Conservation (phyloP, 192 early-diverging fungal species). For the Rhizoclosmatium sp. region DNA sequence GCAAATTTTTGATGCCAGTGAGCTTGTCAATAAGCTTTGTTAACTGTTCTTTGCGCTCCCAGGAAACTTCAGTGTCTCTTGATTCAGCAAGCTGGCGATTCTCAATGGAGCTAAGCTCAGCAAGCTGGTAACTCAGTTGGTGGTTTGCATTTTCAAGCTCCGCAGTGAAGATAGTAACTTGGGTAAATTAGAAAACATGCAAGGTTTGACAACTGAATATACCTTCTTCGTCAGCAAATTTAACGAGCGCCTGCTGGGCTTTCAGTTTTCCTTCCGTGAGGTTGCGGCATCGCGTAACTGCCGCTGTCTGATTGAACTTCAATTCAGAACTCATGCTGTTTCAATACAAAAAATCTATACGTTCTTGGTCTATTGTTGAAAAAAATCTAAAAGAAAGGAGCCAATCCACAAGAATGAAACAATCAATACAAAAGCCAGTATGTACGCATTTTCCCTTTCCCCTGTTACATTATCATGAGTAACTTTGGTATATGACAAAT, state of each 20-base stretch:
- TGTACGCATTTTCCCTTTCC: constrained; percentile 51
- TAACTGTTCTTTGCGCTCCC: constrained; percentile 26
- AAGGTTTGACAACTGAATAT: background rate
- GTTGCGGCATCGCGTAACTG: constrained; percentile 36
- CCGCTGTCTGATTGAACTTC: constrained; percentile 25
- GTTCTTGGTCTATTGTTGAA: constrained; percentile 1
- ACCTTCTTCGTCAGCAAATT: constrained; percentile 44
- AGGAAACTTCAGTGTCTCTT: constrained; percentile 23
- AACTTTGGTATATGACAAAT: background rate
- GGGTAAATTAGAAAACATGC: background rate
- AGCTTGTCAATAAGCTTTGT: constrained; percentile 36
- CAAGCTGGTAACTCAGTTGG: constrained; percentile 31
- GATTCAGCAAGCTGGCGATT: constrained; percentile 25
- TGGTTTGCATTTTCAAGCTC: constrained; percentile 28
- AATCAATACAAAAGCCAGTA: constrained; percentile 40
- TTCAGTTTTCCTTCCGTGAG: constrained; percentile 38
- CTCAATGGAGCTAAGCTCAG: constrained; percentile 13
- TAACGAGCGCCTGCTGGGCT: constrained; percentile 30
- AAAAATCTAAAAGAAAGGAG: background rate
- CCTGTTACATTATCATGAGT: constrained; percentile 16
- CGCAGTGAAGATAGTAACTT: constrained; percentile 30
- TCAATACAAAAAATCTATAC: background rate
- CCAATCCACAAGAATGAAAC: background rate
- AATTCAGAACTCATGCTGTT: constrained; percentile 2
- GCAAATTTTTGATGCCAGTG: constrained; percentile 30